phyloP scores from a whole-genome alignment of 257 asterid genomes.

The Craterostigma plantagineum region DNA sequence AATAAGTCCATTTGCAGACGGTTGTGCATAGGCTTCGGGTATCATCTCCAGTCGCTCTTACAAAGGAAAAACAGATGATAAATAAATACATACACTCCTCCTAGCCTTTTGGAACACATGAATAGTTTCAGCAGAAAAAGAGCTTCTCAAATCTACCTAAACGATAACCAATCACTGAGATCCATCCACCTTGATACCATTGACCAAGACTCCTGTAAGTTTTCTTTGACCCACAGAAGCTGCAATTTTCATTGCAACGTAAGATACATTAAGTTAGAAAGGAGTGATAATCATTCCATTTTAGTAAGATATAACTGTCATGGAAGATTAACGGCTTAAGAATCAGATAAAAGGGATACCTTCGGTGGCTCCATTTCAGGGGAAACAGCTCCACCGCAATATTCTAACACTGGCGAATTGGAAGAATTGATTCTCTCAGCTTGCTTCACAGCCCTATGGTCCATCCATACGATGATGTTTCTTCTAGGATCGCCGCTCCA shows the following conservation, averaged over 20 bases:
- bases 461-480: conserved; percentile 97
- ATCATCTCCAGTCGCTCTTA: conserved; percentile 98
- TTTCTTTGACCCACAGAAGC: conserved; percentile 98
- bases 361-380: conserved; percentile 98
- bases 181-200: conserved; percentile 96
- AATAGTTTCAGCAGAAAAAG: no score
- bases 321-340: conserved; percentile 3
- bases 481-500: conserved; percentile 82
- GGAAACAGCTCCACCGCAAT: conserved; percentile 91
- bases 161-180: conserved; percentile 94
- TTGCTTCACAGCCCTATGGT: conserved; percentile 92
- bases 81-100: no score
- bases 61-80: background rate
- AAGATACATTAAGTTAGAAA: no score
- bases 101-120: no score
- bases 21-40: conserved; percentile 94
- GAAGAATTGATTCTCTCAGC: conserved; percentile 76
- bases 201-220: conserved; percentile 81
- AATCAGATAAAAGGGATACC: no score
- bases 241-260: conserved; percentile 20
- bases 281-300: no score
- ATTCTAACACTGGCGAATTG: conserved; percentile 78
- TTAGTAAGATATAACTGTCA: no score
- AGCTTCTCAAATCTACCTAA: conserved; percentile 28
- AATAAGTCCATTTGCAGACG: conserved; percentile 96